Percentiles rank a stretch among this genome's conserved stretches.
phyloP scores from a whole-genome alignment of 306 rosid genomes.

The Cyamopsis tetragonoloba region DNA sequence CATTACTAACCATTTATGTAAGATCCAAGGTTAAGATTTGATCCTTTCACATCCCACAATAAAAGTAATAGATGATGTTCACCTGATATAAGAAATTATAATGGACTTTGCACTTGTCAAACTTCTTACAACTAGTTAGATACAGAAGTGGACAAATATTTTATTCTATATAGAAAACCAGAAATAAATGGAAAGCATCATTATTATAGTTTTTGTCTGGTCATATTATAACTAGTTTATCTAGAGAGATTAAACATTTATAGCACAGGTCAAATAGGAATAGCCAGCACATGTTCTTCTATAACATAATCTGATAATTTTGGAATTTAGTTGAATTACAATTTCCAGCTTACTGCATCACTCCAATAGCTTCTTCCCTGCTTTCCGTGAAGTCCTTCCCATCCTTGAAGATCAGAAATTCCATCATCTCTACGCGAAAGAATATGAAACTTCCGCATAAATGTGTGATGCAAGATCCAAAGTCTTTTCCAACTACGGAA shows the following conservation, averaged over 20 bases:
- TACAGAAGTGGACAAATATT: neutral
- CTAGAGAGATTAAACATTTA: neutral
- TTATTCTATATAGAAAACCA: neutral
- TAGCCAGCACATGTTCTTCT: neutral
- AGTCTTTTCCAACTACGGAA: conserved; percentile 65
- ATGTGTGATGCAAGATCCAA: conserved; percentile 72
- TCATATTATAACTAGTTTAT: neutral
- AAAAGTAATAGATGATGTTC: neutral
- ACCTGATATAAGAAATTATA: neutral
- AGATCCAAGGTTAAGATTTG: neutral
- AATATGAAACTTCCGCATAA: conserved; percentile 58
- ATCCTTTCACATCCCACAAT: too few relatives aligned
- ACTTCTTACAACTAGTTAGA: neutral
- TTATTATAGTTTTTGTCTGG: neutral
- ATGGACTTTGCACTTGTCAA: neutral
- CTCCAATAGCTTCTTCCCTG: conserved; percentile 49
- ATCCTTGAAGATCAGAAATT: conserved; percentile 73
- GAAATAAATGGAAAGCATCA: neutral
- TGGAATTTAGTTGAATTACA: conserved; percentile 19
- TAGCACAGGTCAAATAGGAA: neutral
- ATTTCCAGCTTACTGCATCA: conserved; percentile 25
- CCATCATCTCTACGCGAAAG: conserved; percentile 58
- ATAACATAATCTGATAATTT: neutral
- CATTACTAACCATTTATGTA: too few relatives aligned
- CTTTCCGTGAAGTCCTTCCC: conserved; percentile 48